Percentiles rank a stretch among this genome's conserved stretches.
These are phyloP conservation scores for Discostella stelligera DNA, from an alignment of 352 stramenopile genomes.

Conservation along the genomic window DNA sequence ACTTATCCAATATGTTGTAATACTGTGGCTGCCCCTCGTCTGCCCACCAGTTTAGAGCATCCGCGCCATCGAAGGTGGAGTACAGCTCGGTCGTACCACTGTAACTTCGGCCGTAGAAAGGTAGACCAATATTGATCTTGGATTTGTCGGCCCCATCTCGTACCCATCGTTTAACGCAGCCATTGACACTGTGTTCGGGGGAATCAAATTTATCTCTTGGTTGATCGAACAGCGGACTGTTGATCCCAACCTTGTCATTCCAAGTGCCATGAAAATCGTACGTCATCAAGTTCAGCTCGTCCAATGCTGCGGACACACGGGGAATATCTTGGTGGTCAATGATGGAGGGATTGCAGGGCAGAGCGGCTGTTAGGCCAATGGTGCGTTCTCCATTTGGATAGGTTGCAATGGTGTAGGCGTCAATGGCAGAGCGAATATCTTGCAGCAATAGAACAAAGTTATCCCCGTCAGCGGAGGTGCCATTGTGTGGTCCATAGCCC, in stretches of 20 bases:
- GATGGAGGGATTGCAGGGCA: slow-evolving; percentile 46
- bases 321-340: slow-evolving; percentile 43
- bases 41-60: slow-evolving; percentile 46
- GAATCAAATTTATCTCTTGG: slow-evolving; percentile 24
- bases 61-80: slow-evolving; percentile 28
- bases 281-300: slow-evolving; percentile 54
- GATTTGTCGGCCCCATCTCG: slow-evolving; percentile 31
- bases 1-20: slow-evolving; percentile 45
- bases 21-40: slow-evolving; percentile 51
- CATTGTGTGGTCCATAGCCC: slow-evolving; percentile 37
- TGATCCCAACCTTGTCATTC: slow-evolving; percentile 41
- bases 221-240: slow-evolving; percentile 52
- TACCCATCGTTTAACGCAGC: slow-evolving; percentile 47
- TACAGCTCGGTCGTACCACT: slow-evolving; percentile 30
- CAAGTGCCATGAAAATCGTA: slow-evolving; percentile 59
- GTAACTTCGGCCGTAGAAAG: slow-evolving; percentile 54
- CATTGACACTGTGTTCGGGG: slow-evolving; percentile 37
- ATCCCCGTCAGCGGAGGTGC: slow-evolving; percentile 33
- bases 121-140: slow-evolving; percentile 52
- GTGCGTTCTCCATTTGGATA: slow-evolving; percentile 46
- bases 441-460: slow-evolving; percentile 53
- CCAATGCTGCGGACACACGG: slow-evolving; percentile 39
- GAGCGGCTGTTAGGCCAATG: slow-evolving; percentile 47
- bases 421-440: slow-evolving; percentile 40
- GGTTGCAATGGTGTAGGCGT: slow-evolving; percentile 41